These are phyloP conservation scores for Stereum hirsutum DNA, from an alignment of 1,284 basidiomycete genomes.

Conservation along the genomic window DNA sequence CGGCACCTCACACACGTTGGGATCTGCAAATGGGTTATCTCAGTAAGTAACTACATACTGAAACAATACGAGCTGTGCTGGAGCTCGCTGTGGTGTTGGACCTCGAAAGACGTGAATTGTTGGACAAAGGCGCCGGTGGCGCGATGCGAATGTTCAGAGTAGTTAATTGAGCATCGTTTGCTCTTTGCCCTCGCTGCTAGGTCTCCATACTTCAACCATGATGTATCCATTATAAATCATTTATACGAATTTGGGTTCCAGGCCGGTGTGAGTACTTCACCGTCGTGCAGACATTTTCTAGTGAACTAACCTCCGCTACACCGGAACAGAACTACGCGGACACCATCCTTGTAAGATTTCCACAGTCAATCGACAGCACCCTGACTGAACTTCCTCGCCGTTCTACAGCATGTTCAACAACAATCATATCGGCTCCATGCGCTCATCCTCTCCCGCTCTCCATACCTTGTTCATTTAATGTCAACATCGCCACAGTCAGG, in stretches of 20 bases:
- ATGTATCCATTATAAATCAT: constrained; percentile 66
- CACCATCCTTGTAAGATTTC: constrained; percentile 57
- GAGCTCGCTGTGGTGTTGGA: no score
- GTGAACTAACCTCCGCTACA: constrained; percentile 5
- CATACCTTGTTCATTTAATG: constrained; percentile 80
- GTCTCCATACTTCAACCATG: constrained; percentile 45
- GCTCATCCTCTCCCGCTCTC: constrained; percentile 79
- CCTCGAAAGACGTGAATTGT: no score
- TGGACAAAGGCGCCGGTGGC: no score
- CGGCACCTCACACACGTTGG: neutral
- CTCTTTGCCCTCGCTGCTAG: constrained; percentile 16
- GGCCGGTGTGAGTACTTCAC: constrained; percentile 65
- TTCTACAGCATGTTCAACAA: constrained; percentile 60
- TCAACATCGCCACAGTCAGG: constrained; percentile 57
- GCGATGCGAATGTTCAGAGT: no score
- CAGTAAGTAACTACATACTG: constrained; percentile 1
- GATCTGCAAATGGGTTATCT: neutral
- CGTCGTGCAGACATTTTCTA: no score
- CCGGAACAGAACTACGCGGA: constrained; percentile 67
- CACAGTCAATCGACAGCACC: constrained; percentile 10
- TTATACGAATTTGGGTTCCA: constrained; percentile 73
- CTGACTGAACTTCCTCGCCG: constrained; percentile 6
- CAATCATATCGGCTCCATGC: constrained; percentile 68
- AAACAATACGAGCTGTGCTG: no score
- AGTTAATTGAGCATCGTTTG: no score